Evolutionary conservation across 257 asterid species (phyloP), one percentile per base, ranked within the genome.

Genomic region (Echites panduratus): DNA sequence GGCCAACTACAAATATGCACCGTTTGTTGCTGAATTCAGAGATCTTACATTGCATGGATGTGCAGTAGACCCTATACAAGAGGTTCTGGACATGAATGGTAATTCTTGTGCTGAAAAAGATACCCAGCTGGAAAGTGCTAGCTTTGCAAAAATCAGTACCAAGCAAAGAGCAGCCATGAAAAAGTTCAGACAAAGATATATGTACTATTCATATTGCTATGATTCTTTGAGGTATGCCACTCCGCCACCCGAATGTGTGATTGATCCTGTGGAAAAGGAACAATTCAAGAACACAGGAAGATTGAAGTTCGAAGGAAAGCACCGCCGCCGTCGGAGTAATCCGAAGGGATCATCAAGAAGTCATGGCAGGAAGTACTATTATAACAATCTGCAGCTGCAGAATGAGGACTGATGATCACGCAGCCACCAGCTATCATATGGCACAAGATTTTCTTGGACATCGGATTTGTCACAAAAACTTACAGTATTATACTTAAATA

Each of bases 191-290:
- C 83, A 75, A 3, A 93, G 77, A 11, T 78, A 88, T 24, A 83
- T 91, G 90, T 93, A 93, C n/a, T 93, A 93, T 43, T 88, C 97
- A 0, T 89, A 93, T 68, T 93, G 98, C 45, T 86, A 91, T 2
- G 97, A 93, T 61, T 76, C 73, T 0, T 0, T 88, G 7, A 87
- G 98, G 66, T 93, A 93, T 53, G 68, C 87, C 0, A 63, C 78
- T 53, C 85, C 96, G 20, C 90, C 81, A 22, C 76, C 96, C 4
- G 98, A 93, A 64, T 93, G 98, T 57, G 91, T 80, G 11, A 48
- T 88, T 17, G 95, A 93, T 72, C 90, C 86, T n/a, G 52, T 20
- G 59, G 85, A 78, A 32, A 77, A 85, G 70, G 78, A 44, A 10
- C 68, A 11, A 27, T 91, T 89, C 64, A 91, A 89, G 77, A 88